These are phyloP conservation scores for Aspergillus sergii DNA, from an alignment of 2,329 filamentous ascomycete genomes.

Conservation along the genomic window DNA sequence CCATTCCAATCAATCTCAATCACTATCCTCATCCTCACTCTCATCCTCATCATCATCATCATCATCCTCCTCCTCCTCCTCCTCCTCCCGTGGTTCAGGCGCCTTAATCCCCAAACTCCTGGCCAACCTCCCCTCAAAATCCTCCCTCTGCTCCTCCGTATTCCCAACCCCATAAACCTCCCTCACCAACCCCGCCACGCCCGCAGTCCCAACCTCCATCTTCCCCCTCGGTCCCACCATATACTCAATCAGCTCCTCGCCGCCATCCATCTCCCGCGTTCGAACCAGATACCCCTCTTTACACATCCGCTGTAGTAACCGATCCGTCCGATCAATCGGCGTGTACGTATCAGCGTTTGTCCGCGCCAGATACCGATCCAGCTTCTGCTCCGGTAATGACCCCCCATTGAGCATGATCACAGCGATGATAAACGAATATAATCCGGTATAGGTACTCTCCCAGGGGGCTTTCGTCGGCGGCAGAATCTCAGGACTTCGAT, in stretches of 20 bases:
- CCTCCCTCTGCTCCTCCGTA: conserved; percentile 47
- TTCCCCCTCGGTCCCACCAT: conserved; percentile 82
- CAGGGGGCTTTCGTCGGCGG: conserved; percentile 68
- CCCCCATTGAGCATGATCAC: conserved; percentile 72
- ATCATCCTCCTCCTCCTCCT: conserved; percentile 11
- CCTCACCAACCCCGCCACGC: conserved; percentile 70
- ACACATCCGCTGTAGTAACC: conserved; percentile 72
- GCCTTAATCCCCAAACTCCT: conserved; percentile 61
- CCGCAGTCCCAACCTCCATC: conserved; percentile 78
- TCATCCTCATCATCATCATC: conserved; percentile 9
- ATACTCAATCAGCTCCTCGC: conserved; percentile 79
- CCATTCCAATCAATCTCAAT: not conserved
- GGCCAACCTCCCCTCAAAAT: conserved; percentile 63
- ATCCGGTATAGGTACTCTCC: conserved; percentile 77
- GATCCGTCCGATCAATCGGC: conserved; percentile 74
- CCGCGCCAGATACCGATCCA: conserved; percentile 73
- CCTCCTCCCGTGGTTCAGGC: conserved; percentile 1
- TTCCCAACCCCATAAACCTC: conserved; percentile 52
- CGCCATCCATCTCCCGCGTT: conserved; percentile 67
- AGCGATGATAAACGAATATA: conserved; percentile 79
- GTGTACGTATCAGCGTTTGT: conserved; percentile 76
- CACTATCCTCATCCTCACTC: conserved; percentile 3
- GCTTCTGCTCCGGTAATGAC: conserved; percentile 77
- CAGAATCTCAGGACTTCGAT: conserved; percentile 68
- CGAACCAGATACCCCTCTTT: conserved; percentile 82